Percentiles rank a stretch among this genome's conserved stretches.
phyloP scores from a whole-genome alignment of 805 yeast genomes.

The Candida hispaniensis region DNA sequence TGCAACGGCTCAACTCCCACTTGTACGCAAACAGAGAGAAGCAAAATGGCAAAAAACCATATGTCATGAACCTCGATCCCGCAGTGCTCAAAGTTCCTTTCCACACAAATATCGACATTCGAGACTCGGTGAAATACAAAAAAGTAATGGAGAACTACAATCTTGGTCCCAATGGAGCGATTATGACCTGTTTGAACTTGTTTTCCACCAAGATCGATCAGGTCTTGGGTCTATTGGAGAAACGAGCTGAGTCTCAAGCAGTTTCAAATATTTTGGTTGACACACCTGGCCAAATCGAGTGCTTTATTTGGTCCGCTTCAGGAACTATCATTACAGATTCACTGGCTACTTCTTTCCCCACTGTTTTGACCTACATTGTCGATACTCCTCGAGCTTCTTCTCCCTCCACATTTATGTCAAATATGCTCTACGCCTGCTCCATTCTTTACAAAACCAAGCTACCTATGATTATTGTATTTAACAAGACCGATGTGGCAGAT shows the following conservation, averaged over 20 bases:
- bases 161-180: conserved; percentile 97
- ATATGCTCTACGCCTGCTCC: conserved; percentile 97
- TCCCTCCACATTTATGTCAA: conserved; percentile 95
- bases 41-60: conserved; percentile 44
- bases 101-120: conserved; percentile 86
- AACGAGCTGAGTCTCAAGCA: conserved; percentile 41
- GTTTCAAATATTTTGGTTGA: conserved; percentile 72
- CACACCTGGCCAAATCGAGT: conserved; percentile 98
- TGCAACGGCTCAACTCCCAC: conserved; percentile 89
- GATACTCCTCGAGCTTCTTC: conserved; percentile 93
- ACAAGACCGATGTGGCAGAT: conserved; percentile 81
- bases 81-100: conserved; percentile 92
- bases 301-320: conserved; percentile 97
- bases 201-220: conserved; percentile 95
- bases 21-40: conserved; percentile 54
- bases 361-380: conserved; percentile 88
- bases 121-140: conserved; percentile 91
- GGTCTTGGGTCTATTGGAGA: conserved; percentile 75
- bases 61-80: conserved; percentile 90
- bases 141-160: conserved; percentile 93
- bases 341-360: conserved; percentile 90
- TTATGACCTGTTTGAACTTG: conserved; percentile 84
- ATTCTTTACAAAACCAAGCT: conserved; percentile 89
- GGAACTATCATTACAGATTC: conserved; percentile 96
- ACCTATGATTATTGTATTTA: conserved; percentile 94